Evolutionary conservation across 2,329 filamentous ascomycete species (phyloP), one percentile per base, ranked within the genome.

Genomic region (Fusarium coicis): DNA sequence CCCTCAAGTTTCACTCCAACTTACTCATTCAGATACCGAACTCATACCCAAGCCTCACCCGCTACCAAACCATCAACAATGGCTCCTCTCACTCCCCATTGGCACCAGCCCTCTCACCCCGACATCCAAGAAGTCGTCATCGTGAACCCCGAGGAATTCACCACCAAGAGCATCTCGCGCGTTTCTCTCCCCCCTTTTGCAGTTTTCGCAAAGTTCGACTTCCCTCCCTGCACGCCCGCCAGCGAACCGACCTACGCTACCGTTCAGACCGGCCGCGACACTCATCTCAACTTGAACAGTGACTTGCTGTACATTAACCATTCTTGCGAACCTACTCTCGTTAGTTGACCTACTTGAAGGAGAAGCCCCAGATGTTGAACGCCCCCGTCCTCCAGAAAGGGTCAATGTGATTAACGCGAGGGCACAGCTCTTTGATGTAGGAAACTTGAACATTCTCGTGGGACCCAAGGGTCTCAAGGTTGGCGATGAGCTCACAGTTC

Each of bases 231-330:
- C 77, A 88, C 87, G 23, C 78, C 83, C n/a, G 87, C 87, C 56
- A 80, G 84, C 7, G 84, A 86, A 69, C 84, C 89, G 6, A 91
- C 88, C 16, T 92, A 92, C 75, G 88, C 90, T 36, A 91, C 90
- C 4, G 89, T 92, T 32, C 90, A 92, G 81, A 87, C 87, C 68
- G 88, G 85, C 67, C 82, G 82, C 60, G 80, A 88, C 73, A 82
- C 82, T 63, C 90, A 92, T 79, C 81, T 92, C 75, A 87, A 89
- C 76, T 83, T 92, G 47, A 92, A 92, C 83, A 91, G 88, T 76
- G 90, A 92, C 77, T 79, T 92, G 77, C 80, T 92, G 50, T 92
- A 91, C 81, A 89, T 91, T 74, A 92, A 92, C 80, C 90, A 92
- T 81, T 90, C 88, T 9, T 92, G 90, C 81, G 89, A 90, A 76